A percentile compares a stretch with the other conserved stretches of the same genome.
These are phyloP conservation scores for Vaccinium darrowii DNA, from an alignment of 148 eudicot genomes.

Conservation along the genomic window DNA sequence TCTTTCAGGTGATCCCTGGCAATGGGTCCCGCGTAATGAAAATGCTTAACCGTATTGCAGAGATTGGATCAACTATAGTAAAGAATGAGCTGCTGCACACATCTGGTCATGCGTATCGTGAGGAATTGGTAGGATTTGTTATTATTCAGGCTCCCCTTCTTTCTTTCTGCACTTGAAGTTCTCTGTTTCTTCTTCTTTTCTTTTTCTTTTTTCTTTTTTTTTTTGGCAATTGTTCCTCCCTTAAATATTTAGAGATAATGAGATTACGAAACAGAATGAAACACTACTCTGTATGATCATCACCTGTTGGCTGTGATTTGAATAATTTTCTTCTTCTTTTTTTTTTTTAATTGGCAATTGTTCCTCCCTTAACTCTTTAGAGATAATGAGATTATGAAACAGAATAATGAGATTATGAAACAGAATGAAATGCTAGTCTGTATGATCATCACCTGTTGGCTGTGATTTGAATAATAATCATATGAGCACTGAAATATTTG, in stretches of 20 bases:
- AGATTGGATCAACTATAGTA: slow-evolving; percentile 84
- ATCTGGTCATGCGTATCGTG: slow-evolving; percentile 92
- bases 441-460: not conserved
- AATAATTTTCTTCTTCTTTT: not conserved
- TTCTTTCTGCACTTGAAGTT: not conserved
- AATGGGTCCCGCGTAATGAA: slow-evolving; percentile 90
- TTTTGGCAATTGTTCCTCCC: not conserved
- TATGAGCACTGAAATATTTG: not conserved
- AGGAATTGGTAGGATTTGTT: slow-evolving; percentile 61
- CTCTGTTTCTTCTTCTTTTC: not conserved
- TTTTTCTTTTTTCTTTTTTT: too few species aligned
- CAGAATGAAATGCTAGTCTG: not conserved
- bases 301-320: not conserved
- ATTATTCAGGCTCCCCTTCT: not conserved
- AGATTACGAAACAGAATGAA: not conserved
- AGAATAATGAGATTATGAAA: not conserved
- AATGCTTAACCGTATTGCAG: slow-evolving; percentile 93
- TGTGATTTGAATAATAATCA: not conserved
- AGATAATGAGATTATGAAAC: not conserved
- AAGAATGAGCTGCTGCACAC: slow-evolving; percentile 84
- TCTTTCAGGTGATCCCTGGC: slow-evolving; percentile 86
- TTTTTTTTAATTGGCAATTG: not conserved
- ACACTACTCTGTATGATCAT: not conserved
- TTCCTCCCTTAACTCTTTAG: not conserved
- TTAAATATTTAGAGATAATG: not conserved